A percentile compares a stretch with the other conserved stretches of the same genome.
Evolutionary conservation across 2,329 filamentous ascomycete genomes (phyloP).

Genomic region (Colletotrichum lentis): DNA sequence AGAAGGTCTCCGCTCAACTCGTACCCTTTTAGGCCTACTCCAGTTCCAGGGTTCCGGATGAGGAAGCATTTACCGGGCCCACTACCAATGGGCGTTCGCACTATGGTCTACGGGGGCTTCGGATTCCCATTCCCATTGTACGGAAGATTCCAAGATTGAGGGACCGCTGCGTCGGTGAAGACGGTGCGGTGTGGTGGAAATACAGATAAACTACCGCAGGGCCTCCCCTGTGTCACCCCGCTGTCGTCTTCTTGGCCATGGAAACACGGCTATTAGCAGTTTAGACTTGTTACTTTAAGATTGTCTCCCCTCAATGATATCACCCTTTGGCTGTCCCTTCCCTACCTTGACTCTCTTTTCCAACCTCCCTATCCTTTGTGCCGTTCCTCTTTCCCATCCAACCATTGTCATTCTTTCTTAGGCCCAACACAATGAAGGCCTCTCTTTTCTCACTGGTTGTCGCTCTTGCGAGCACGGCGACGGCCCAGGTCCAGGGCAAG

Average conservation of each 20-base stretch:
- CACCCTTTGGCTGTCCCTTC: not conserved
- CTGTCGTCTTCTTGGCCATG: conserved; percentile 1
- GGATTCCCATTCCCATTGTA: not conserved
- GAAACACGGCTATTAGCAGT: not conserved
- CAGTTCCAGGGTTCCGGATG: conserved; percentile 1
- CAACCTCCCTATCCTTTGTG: not conserved
- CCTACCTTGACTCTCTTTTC: too few relatives aligned
- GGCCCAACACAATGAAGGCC: conserved; percentile 21
- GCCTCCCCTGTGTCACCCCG: conserved; percentile 8
- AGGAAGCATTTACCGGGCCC: conserved; percentile 1
- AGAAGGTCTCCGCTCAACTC: conserved; percentile 9
- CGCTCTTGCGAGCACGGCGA: conserved; percentile 38
- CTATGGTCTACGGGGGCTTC: not conserved
- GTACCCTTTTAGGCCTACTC: not conserved
- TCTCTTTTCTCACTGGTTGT: conserved; percentile 37
- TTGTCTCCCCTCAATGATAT: not conserved
- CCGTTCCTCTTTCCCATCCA: not conserved
- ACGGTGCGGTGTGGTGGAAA: conserved; percentile 18
- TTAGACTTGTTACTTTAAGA: conserved; percentile 15
- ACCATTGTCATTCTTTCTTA: not conserved
- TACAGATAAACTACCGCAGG: not conserved
- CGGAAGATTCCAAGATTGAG: conserved; percentile 15
- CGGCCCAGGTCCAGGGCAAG: conserved; percentile 44
- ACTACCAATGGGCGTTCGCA: conserved; percentile 1
- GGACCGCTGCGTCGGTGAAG: conserved; percentile 7